Conservation (phyloP, 768 basidiomycete genomes). For the Tricholoma sp. region DNA sequence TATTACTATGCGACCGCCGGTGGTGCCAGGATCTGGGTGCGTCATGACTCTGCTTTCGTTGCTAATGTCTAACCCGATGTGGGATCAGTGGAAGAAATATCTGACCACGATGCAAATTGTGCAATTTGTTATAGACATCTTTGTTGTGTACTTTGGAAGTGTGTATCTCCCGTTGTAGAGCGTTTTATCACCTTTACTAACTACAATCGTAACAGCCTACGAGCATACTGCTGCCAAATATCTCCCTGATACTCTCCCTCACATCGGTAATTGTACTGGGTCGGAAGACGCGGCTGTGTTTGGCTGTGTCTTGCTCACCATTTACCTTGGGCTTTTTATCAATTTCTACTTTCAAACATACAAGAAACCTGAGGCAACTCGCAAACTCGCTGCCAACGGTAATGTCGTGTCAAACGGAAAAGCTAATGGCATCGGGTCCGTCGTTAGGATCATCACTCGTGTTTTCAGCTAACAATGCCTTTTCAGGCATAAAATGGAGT, state of each 20-base stretch:
- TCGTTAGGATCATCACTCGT: conserved; percentile 2
- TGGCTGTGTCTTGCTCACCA: conserved; percentile 83
- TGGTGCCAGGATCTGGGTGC: conserved; percentile 93
- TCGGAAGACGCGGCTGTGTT: conserved; percentile 84
- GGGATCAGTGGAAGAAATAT: conserved; percentile 93
- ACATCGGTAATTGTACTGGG: conserved; percentile 79
- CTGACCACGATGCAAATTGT: conserved; percentile 94
- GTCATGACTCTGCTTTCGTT: conserved; percentile 15
- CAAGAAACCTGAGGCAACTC: conserved; percentile 49
- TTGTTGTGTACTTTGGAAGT: conserved; percentile 94
- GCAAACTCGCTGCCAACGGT: conserved; percentile 24
- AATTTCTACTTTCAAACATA: conserved; percentile 89
- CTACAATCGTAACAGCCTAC: conserved; percentile 47
- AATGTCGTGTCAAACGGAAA: conserved; percentile 43
- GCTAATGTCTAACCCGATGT: conserved; percentile 1
- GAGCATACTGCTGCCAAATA: conserved; percentile 71
- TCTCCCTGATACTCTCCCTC: conserved; percentile 58
- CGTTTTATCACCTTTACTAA: conserved; percentile 3
- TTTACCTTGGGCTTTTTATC: conserved; percentile 93
- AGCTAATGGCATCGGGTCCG: conserved; percentile 34
- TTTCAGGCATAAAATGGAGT: conserved; percentile 27
- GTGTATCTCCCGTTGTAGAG: conserved; percentile 29
- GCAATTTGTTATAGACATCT: conserved; percentile 92
- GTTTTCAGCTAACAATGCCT: conserved; percentile 6
- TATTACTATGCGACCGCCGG: conserved; percentile 99